Base-by-base conservation (phyloP, 306 rosid species). In the Hippophae tibetana region DNA sequence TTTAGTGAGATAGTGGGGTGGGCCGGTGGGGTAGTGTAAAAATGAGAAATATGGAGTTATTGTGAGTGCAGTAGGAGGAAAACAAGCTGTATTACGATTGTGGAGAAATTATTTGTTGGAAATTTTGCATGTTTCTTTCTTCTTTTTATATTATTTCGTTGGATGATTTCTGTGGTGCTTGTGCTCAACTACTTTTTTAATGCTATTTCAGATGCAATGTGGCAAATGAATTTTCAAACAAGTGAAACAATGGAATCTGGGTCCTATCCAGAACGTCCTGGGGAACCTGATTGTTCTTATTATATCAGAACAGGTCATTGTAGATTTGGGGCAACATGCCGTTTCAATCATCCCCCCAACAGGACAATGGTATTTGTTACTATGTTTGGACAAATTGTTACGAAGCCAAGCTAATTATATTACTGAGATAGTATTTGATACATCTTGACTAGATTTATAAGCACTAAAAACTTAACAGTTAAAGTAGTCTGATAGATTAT, bases 341-440 rank as follows among this genome's bases (percentile, higher is more conserved):
- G 95, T 68, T 90, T 87, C 70, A 90, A 90, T 76, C 98, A 90
- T 65, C 98, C 98, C 43, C 98, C 96, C 46, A 86, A 90, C 72
- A 79, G 98, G 74, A 89, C 79, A 71, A 85, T 90, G 96, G 98
- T 90, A 85, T 72, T 63, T 58, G 55, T 60, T 65, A 31, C 72
- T 31, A 26, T 67, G 65, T 49, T 61, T 67, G 12, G 26, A 61
- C 38, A 63, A 58, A 13, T 57, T 56, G 50, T 61, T 27, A 50
- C 68, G 63, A 51, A 38, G 18, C 60, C 48, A 55, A 56, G 45
- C 25, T 59, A 47, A 25, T 43, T 58, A 26, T 47, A 27, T 23
- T n/a, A 14, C 60, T 62, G 68, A 47, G 58, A 45, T 48, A 45
- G 51, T 55, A 52, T 69, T 54, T 23, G 50, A 25, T 62, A 13